Evolutionary conservation across 495 filamentous ascomycete genomes (phyloP), one percentile per base, ranked within the genome.

Genomic region (Glutinoglossum americanum): DNA sequence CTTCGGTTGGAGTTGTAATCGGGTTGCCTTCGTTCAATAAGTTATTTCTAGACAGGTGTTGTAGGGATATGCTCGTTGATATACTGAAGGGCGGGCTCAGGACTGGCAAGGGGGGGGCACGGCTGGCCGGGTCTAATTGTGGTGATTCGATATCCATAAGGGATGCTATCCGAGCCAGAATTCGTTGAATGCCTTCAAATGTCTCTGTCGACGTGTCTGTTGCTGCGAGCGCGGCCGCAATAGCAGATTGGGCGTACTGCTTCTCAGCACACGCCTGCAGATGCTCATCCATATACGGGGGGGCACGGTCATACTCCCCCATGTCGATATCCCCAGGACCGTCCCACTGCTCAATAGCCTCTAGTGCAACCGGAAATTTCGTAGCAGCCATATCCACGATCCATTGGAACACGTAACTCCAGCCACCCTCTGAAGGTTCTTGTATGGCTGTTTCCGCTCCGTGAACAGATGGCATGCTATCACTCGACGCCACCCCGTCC

Each of bases 371-470:
- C 3, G 60, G 55, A 47, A 72, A 65, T 55, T 68, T 57, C 41
- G 65, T 69, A 70, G 71, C 75, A 9, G 80, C 80, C 30, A 75
- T 80, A 6, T 76, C 74, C 7, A 87, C 72, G n/a, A 94, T 71
- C 89, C 89, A 94, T 59, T 81, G 72, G 58, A 90, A 84, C 11
- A 89, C 80, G 59, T 77, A 73, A 58, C 88, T 77, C 87, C 87
- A 95, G n/a, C 75, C 84, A 61, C 41, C 64, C 37, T 47, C 55
- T 26, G 8, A 44, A 8, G 62, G 64, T 49, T 47, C 59, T 25
- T 58, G 8, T 7, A 23, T 58, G 0, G 9, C 5, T 5, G 11
- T 15, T 54, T 68, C 27, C 33, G 37, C 28, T 63, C 62, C 59
- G 17, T 33, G 54, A 26, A 28, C 19, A 25, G 56, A 45, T 56